Conservation (phyloP, 495 filamentous ascomycete species). For the Penicillium argentinense region DNA sequence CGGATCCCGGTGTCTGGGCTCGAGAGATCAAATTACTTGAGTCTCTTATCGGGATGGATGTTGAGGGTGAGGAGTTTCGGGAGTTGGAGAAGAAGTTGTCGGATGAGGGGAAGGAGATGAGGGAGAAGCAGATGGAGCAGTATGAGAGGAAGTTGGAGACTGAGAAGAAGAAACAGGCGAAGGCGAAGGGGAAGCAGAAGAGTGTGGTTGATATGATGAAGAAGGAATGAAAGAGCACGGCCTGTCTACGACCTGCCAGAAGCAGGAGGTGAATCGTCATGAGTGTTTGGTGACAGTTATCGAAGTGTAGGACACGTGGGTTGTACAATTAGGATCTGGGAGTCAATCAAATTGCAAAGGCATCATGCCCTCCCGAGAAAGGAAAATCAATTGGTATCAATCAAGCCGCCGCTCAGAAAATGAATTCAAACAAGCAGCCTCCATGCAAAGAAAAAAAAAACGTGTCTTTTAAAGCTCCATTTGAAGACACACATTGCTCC, state of each 20-base stretch:
- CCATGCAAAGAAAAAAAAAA: constrained; percentile 21
- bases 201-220: constrained; percentile 45
- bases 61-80: constrained; percentile 66
- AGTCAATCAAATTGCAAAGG: no score
- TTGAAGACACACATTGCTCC: constrained; percentile 11
- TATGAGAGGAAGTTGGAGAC: constrained; percentile 68
- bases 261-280: no score
- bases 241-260: no score
- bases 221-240: constrained; percentile 8
- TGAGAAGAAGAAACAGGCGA: constrained; percentile 54
- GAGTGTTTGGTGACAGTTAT: no score
- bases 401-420: constrained; percentile 17
- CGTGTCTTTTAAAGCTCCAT: constrained; percentile 4
- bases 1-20: constrained; percentile 78
- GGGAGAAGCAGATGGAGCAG: constrained; percentile 72
- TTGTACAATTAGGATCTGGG: no score
- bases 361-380: constrained; percentile 2
- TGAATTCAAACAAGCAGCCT: constrained; percentile 18
- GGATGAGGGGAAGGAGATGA: constrained; percentile 66
- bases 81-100: constrained; percentile 61
- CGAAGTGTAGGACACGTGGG: no score
- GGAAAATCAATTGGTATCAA: constrained; percentile 28
- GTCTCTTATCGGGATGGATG: constrained; percentile 78
- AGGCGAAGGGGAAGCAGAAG: constrained; percentile 42
- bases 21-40: constrained; percentile 88